These are phyloP conservation scores for Mucor circinelloides DNA, from an alignment of 371 early-diverging fungal genomes.

Conservation along the genomic window DNA sequence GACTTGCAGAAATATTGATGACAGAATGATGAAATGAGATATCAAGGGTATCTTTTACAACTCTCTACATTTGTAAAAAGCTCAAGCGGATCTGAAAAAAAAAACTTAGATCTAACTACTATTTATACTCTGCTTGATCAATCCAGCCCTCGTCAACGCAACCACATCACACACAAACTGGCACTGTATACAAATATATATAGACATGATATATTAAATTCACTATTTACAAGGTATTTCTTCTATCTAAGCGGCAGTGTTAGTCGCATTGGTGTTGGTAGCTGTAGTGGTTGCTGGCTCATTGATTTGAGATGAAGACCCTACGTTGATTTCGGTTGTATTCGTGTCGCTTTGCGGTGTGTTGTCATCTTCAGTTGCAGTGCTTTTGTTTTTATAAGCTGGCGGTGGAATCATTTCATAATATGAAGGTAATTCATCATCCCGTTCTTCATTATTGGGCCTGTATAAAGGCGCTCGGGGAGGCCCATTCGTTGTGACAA, in stretches of 20 bases:
- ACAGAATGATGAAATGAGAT: no score
- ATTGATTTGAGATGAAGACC: not conserved
- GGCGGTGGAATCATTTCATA: constrained; percentile 14
- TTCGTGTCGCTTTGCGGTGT: not conserved
- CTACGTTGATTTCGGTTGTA: not conserved
- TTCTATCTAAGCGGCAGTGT: not conserved
- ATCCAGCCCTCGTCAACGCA: no score
- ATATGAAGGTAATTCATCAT: constrained; percentile 7
- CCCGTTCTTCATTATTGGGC: constrained; percentile 2
- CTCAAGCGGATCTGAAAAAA: no score
- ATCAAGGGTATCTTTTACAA: no score
- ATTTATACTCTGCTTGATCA: no score
- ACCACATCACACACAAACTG: no score
- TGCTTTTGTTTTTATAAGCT: constrained; percentile 5
- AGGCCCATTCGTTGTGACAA: not conserved
- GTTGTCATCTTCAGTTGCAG: not conserved
- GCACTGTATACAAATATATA: not conserved
- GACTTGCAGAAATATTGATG: no score
- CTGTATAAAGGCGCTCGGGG: not conserved
- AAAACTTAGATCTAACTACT: no score
- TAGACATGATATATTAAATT: not conserved
- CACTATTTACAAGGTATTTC: not conserved
- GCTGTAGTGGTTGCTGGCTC: not conserved
- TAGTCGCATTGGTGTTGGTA: not conserved
- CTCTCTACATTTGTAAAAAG: no score